These are phyloP conservation scores for Panus rudis DNA, from an alignment of 768 basidiomycete species.

Conservation along the genomic window DNA sequence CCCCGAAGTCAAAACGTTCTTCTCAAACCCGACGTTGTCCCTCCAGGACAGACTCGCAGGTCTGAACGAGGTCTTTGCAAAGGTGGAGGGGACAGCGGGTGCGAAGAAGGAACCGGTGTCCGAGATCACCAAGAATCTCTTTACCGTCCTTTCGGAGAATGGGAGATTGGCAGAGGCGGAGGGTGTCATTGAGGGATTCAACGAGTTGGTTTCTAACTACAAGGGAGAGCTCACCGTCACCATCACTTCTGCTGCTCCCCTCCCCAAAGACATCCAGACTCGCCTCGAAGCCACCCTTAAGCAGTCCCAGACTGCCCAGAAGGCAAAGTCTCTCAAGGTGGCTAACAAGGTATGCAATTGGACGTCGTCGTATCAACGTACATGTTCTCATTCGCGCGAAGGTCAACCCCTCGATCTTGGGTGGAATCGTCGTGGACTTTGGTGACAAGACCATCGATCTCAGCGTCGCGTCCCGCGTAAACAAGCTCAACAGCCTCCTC, in stretches of 20 bases:
- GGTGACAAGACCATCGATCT: conserved; percentile 98
- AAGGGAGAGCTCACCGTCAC: conserved; percentile 89
- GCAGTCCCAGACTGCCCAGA: conserved; percentile 76
- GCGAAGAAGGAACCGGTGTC: conserved; percentile 71
- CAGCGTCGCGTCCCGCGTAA: conserved; percentile 89
- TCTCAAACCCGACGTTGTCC: conserved; percentile 90
- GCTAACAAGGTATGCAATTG: conserved; percentile 71
- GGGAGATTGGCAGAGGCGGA: conserved; percentile 80
- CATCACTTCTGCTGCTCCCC: conserved; percentile 81
- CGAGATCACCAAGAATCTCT: conserved; percentile 88
- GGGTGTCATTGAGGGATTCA: conserved; percentile 87
- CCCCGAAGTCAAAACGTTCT: conserved; percentile 61
- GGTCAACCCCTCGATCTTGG: conserved; percentile 90
- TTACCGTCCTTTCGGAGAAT: conserved; percentile 86
- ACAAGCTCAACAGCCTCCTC: conserved; percentile 86
- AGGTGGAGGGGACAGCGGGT: conserved; percentile 52
- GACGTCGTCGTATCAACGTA: neutral
- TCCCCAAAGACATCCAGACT: conserved; percentile 67
- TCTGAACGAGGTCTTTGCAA: conserved; percentile 60
- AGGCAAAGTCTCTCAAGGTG: conserved; percentile 84
- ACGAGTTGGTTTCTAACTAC: conserved; percentile 81
- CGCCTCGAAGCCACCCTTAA: conserved; percentile 83
- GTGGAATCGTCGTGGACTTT: conserved; percentile 92
- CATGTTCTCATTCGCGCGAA: conserved; percentile 23
- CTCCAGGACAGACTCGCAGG: conserved; percentile 64